Conservation (phyloP, 306 rosid genomes). For the Gleditsia sinensis region DNA sequence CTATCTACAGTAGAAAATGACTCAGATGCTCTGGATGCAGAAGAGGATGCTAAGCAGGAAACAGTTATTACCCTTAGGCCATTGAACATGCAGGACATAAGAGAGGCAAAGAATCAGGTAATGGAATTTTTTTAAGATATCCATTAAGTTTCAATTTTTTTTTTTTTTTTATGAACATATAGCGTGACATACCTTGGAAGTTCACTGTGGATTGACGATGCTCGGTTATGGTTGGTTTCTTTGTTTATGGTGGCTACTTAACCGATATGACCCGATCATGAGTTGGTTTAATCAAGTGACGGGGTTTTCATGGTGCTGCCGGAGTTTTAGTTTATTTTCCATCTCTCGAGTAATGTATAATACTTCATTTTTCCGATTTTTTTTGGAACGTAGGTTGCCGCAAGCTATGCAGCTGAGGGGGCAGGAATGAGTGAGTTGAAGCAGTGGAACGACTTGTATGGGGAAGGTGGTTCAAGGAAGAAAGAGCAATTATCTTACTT, state of each 20-base stretch:
- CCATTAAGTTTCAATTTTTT: neutral
- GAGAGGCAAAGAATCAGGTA: conserved; percentile 83
- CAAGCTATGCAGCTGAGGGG: conserved; percentile 90
- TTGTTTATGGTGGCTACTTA: too few relatives aligned
- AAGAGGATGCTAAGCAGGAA: conserved; percentile 43
- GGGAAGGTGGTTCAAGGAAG: conserved; percentile 97
- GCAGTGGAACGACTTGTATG: conserved; percentile 88
- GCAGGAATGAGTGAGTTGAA: conserved; percentile 83
- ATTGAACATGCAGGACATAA: conserved; percentile 81
- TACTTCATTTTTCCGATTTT: conserved; percentile 14
- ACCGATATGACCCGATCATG: too few relatives aligned
- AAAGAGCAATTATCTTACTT: conserved; percentile 78
- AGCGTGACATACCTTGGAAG: neutral
- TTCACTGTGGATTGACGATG: neutral
- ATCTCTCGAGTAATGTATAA: too few relatives aligned
- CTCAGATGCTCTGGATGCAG: conserved; percentile 34
- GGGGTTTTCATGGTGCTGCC: too few relatives aligned
- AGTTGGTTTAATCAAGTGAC: too few relatives aligned
- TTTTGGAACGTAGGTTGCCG: conserved; percentile 64
- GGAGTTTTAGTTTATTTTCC: too few relatives aligned
- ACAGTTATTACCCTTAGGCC: conserved; percentile 80
- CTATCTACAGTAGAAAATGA: neutral
- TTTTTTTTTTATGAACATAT: neutral
- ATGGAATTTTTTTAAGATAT: neutral
- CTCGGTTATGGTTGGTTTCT: too few relatives aligned